These are phyloP conservation scores for Inga oerstediana DNA, from an alignment of 306 rosid genomes.

Conservation along the genomic window DNA sequence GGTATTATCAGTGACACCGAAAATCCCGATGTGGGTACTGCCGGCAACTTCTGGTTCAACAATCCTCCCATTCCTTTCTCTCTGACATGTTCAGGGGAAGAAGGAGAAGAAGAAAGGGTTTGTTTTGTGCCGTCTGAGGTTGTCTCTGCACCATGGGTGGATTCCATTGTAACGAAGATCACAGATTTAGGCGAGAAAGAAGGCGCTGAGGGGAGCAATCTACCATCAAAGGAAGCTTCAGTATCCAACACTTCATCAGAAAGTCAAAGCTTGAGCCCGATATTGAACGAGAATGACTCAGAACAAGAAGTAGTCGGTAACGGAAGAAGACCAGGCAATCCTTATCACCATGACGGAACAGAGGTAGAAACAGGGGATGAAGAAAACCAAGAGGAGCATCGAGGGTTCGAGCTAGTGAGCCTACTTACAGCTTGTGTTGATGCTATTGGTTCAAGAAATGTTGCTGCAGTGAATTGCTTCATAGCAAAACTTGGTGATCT, in stretches of 20 bases:
- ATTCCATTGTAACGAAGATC: constrained; percentile 66
- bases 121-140: constrained; percentile 72
- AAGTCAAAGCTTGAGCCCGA: constrained; percentile 55
- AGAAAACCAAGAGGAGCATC: constrained; percentile 57
- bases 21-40: constrained; percentile 43
- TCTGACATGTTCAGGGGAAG: constrained; percentile 57
- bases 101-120: constrained; percentile 66
- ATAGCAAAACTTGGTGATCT: constrained; percentile 79
- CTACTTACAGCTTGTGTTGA: constrained; percentile 80
- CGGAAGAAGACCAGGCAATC: constrained; percentile 55
- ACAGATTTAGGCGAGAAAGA: constrained; percentile 67
- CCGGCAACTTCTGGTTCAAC: constrained; percentile 68
- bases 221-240: constrained; percentile 50
- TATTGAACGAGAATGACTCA: constrained; percentile 58
- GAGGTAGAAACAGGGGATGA: constrained; percentile 59
- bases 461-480: constrained; percentile 65
- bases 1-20: constrained; percentile 41
- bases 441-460: constrained; percentile 73
- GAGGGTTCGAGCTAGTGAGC: constrained; percentile 75
- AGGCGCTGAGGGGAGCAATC: constrained; percentile 55
- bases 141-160: constrained; percentile 68
- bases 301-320: constrained; percentile 73
- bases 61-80: constrained; percentile 58
- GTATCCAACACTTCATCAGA: constrained; percentile 70
- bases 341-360: constrained; percentile 52